Evolutionary conservation across 2,329 filamentous ascomycete species (phyloP).

Genomic region (Rasamsonia emersonii): DNA sequence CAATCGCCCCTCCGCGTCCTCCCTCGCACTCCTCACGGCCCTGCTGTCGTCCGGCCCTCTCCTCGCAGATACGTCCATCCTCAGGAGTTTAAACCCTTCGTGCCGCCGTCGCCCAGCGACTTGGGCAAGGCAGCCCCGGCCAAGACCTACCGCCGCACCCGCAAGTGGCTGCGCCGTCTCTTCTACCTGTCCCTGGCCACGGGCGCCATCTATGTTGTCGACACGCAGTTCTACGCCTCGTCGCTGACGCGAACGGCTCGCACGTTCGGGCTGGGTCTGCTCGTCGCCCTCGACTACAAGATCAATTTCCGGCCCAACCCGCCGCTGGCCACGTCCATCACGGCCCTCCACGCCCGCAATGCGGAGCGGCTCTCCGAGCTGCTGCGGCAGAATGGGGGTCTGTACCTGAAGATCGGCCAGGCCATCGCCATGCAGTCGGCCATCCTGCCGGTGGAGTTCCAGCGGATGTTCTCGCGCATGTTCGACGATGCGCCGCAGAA

Average conservation of each 20-base stretch:
- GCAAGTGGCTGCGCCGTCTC: conserved; percentile 70
- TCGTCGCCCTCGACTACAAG: conserved; percentile 90
- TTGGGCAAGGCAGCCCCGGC: conserved; percentile 64
- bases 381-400: conserved; percentile 74
- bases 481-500: conserved; percentile 97
- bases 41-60: conserved; percentile 6
- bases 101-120: conserved; percentile 68
- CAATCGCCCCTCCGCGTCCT: no score
- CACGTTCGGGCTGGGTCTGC: conserved; percentile 70
- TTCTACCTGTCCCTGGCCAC: conserved; percentile 52
- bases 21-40: conserved; percentile 1
- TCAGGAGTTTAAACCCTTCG: conserved; percentile 54
- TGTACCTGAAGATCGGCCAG: conserved; percentile 97
- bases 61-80: conserved; percentile 23
- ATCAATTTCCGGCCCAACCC: conserved; percentile 84
- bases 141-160: conserved; percentile 60
- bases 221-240: conserved; percentile 68
- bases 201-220: conserved; percentile 58
- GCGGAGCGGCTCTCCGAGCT: conserved; percentile 76
- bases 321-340: conserved; percentile 61
- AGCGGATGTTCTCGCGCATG: conserved; percentile 92
- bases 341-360: conserved; percentile 72
- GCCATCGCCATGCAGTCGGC: conserved; percentile 98
- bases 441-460: conserved; percentile 85
- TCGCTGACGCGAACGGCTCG: conserved; percentile 68